Conservation (phyloP, 495 filamentous ascomycete genomes). For the Lasiosphaeriaceae sp. region DNA sequence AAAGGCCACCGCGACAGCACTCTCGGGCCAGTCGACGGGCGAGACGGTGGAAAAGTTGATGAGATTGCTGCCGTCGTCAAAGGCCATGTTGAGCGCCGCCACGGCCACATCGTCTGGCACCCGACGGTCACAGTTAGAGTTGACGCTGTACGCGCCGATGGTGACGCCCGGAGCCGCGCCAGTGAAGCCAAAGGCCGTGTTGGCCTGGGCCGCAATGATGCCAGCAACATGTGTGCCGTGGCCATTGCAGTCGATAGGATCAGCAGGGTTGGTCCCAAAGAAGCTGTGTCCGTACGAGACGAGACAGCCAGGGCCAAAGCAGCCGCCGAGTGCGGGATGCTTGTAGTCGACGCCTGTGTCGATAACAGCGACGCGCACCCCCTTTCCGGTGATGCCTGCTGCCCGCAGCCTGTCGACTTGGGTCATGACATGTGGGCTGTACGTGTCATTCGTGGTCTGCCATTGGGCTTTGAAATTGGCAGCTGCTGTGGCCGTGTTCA, state of each 20-base stretch:
- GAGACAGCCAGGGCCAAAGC: constrained; percentile 45
- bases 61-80: constrained; percentile 48
- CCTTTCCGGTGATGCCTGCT: no score
- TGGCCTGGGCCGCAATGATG: constrained; percentile 45
- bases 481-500: no score
- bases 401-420: no score
- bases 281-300: constrained; percentile 43
- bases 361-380: constrained; percentile 31
- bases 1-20: constrained; percentile 41
- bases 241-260: constrained; percentile 35
- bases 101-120: constrained; percentile 33
- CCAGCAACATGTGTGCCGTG: constrained; percentile 16
- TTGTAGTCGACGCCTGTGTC: constrained; percentile 48
- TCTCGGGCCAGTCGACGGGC: constrained; percentile 44
- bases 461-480: no score
- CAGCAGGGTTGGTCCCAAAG: constrained; percentile 28
- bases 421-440: not conserved
- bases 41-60: constrained; percentile 50
- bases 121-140: constrained; percentile 29
- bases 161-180: constrained; percentile 50
- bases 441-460: constrained; percentile 1
- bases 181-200: constrained; percentile 37
- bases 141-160: constrained; percentile 46
- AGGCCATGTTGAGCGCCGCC: constrained; percentile 46
- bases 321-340: constrained; percentile 50